Evolutionary conservation across 2,329 filamentous ascomycete genomes (phyloP).

Genomic region (Alternaria metachromatica): DNA sequence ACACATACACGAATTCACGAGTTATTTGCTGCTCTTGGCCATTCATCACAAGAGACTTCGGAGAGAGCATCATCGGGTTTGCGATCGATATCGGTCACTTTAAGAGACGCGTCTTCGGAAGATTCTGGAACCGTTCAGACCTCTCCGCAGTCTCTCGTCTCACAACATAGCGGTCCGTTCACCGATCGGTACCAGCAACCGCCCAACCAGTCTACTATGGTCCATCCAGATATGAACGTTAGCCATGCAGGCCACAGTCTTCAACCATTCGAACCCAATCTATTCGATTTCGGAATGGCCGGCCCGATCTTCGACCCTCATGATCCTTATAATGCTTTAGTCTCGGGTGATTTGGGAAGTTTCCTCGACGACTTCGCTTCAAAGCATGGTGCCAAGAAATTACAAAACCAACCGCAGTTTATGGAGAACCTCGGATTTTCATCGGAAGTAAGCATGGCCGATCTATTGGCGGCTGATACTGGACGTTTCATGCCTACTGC

Average conservation of each 20-base stretch:
- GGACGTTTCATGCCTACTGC: constrained; percentile 48
- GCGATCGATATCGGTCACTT: neutral
- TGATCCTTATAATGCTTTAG: constrained; percentile 40
- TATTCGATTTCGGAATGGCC: constrained; percentile 10
- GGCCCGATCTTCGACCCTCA: constrained; percentile 5
- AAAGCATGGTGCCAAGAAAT: constrained; percentile 60
- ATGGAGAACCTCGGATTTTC: constrained; percentile 71
- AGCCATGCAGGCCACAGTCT: neutral
- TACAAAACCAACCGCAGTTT: constrained; percentile 66
- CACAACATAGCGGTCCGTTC: constrained; percentile 4
- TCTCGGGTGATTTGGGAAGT: constrained; percentile 55
- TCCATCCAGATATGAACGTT: constrained; percentile 32
- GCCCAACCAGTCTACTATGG: constrained; percentile 16
- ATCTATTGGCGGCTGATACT: constrained; percentile 51
- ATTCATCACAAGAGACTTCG: constrained; percentile 6
- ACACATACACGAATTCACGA: constrained; percentile 20
- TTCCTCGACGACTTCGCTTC: constrained; percentile 65
- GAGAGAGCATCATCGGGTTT: neutral
- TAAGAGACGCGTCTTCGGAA: neutral
- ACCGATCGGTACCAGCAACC: constrained; percentile 3
- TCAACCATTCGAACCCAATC: constrained; percentile 9
- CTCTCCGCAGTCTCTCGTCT: constrained; percentile 14
- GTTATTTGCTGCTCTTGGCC: constrained; percentile 17
- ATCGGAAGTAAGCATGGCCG: constrained; percentile 65
- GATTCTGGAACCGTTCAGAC: constrained; percentile 11